A percentile compares a stretch with the other conserved stretches of the same genome.
Conservation (phyloP, 163 green algal species). For the Chlorella variabilis region DNA sequence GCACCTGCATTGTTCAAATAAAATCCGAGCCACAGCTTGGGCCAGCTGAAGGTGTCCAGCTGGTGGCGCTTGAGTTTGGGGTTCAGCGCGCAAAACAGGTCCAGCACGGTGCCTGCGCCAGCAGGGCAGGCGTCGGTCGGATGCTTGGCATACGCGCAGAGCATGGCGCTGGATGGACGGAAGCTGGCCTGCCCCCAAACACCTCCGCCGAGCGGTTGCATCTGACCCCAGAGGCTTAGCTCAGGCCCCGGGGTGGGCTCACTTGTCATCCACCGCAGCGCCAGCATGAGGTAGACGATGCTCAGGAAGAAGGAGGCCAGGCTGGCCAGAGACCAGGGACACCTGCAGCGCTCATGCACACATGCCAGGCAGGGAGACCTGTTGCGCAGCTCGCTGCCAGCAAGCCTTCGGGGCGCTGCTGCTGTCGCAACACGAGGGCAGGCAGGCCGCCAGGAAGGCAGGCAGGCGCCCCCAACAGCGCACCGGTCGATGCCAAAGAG, state of each 20-base stretch:
- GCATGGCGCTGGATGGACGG: no score
- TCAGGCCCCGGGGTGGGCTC: no score
- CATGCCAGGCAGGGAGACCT: no score
- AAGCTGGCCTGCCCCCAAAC: no score
- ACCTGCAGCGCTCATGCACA: no score
- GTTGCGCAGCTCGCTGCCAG: no score
- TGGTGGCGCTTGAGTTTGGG: constrained; percentile 11
- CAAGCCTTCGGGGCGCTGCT: no score
- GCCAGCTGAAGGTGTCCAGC: constrained; percentile 35
- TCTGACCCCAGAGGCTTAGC: no score
- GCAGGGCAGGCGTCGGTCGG: background rate
- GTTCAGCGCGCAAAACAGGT: constrained; percentile 42
- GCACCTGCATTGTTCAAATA: constrained; percentile 36
- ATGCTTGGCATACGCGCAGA: background rate
- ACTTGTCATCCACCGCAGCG: constrained; percentile 52
- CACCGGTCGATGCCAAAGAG: constrained; percentile 37
- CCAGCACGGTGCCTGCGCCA: constrained; percentile 40
- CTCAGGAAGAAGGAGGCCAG: constrained; percentile 6
- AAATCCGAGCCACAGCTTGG: constrained; percentile 47
- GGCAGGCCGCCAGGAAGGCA: no score
- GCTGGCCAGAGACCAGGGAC: constrained; percentile 2
- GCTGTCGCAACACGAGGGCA: no score
- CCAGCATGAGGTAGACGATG: constrained; percentile 15
- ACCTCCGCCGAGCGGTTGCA: no score
- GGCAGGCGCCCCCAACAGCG: background rate